phyloP scores from a whole-genome alignment of 2,329 filamentous ascomycete species.

The Penicillium sp. region DNA sequence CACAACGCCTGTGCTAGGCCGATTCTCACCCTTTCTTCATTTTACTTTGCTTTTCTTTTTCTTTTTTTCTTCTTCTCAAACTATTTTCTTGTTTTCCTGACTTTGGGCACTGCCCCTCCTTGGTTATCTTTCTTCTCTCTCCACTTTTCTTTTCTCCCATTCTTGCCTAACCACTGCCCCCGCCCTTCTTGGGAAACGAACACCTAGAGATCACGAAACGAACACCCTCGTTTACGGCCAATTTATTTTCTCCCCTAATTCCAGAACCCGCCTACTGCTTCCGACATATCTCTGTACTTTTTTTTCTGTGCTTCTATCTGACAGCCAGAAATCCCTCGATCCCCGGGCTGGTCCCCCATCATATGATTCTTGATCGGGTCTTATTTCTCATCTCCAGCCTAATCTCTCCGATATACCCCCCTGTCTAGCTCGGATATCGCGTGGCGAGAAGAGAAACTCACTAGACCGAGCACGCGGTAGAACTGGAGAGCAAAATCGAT shows the following conservation, averaged over 20 bases:
- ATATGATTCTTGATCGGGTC: slow-evolving; percentile 14
- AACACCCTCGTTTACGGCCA: neutral
- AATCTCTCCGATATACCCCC: slow-evolving; percentile 12
- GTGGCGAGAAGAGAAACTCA: neutral
- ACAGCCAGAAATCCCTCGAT: neutral
- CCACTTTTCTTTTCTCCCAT: slow-evolving; percentile 2
- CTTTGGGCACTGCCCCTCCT: slow-evolving; percentile 7
- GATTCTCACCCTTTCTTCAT: neutral
- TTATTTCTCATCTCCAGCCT: slow-evolving; percentile 1
- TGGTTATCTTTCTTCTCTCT: neutral
- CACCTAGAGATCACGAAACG: neutral
- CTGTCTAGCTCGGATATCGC: slow-evolving; percentile 1
- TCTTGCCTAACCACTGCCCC: neutral
- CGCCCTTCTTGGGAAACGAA: neutral
- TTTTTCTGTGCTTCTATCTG: neutral
- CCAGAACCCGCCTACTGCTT: neutral
- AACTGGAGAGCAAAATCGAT: neutral
- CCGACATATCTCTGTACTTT: neutral
- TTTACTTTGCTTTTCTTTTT: neutral
- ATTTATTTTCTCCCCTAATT: neutral
- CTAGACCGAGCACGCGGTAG: neutral
- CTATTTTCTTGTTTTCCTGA: slow-evolving; percentile 5
- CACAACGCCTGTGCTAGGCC: neutral
- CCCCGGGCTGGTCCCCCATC: slow-evolving; percentile 1
- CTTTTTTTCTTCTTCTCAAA: neutral